Percentiles rank a stretch among this genome's conserved stretches.
Evolutionary conservation across 495 filamentous ascomycete species (phyloP).

Genomic region (Hypoxylon fuscum): DNA sequence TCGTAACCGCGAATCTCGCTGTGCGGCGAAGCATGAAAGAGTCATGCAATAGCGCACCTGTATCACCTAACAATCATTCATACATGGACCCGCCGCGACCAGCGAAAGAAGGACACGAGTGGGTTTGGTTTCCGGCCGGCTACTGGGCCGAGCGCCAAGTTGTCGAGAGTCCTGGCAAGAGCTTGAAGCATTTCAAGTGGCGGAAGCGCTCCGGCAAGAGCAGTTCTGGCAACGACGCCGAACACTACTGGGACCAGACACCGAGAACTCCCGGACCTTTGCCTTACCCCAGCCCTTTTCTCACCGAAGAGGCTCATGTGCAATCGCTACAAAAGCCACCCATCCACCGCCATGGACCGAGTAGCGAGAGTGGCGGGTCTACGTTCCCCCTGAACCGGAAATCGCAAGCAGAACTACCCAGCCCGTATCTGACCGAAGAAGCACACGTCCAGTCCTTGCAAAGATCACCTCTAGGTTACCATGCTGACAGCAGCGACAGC

Average conservation of each 20-base stretch:
- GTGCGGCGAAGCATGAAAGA: slow-evolving; percentile 20
- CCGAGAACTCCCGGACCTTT: slow-evolving; percentile 25
- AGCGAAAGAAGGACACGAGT: slow-evolving; percentile 59
- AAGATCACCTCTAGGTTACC: slow-evolving; percentile 24
- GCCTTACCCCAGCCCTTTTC: slow-evolving; percentile 41
- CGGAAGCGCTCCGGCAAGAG: slow-evolving; percentile 49
- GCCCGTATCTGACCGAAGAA: slow-evolving; percentile 55
- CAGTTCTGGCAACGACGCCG: slow-evolving; percentile 35
- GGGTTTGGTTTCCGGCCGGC: slow-evolving; percentile 65
- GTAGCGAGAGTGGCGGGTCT: slow-evolving; percentile 39
- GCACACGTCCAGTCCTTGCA: slow-evolving; percentile 56
- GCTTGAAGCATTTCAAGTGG: slow-evolving; percentile 49
- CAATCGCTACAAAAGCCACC: slow-evolving; percentile 43
- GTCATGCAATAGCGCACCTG: slow-evolving; percentile 16
- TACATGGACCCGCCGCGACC: slow-evolving; percentile 58
- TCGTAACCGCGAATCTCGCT: slow-evolving; percentile 6
- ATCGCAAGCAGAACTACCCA: slow-evolving; percentile 29
- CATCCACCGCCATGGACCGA: slow-evolving; percentile 25
- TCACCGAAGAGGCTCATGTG: slow-evolving; percentile 48
- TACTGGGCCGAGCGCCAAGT: slow-evolving; percentile 64
- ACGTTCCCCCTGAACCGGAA: slow-evolving; percentile 27
- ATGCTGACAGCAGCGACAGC: slow-evolving; percentile 4
- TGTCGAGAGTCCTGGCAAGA: slow-evolving; percentile 40
- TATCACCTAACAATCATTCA: slow-evolving; percentile 2
- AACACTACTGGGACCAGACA: slow-evolving; percentile 28